Evolutionary conservation across 352 stramenopile species (phyloP).

Genomic region (Phytophthora uliginosa): DNA sequence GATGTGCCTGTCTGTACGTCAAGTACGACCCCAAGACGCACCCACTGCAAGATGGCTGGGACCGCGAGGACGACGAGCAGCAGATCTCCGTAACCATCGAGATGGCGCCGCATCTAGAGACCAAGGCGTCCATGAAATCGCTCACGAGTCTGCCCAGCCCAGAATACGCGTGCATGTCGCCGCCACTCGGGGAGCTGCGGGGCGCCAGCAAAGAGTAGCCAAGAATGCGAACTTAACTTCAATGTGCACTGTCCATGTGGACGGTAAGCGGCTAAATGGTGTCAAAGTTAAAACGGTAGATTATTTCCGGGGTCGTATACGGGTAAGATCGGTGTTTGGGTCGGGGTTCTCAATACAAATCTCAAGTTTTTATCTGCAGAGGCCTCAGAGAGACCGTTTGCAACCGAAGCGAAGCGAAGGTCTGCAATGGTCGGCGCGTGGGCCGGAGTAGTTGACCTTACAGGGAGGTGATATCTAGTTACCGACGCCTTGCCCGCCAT

Average conservation of each 20-base stretch:
- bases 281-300: too few relatives aligned
- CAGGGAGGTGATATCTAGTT: too few relatives aligned
- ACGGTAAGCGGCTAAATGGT: neutral
- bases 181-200: conserved; percentile 17
- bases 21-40: conserved; percentile 41
- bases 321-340: too few relatives aligned
- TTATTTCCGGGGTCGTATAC: too few relatives aligned
- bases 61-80: conserved; percentile 7
- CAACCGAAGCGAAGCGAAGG: too few relatives aligned
- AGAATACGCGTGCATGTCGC: conserved; percentile 28
- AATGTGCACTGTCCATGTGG: conserved; percentile 12
- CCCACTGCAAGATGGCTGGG: conserved; percentile 24
- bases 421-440: too few relatives aligned
- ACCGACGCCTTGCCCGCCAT: too few relatives aligned
- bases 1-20: conserved; percentile 39
- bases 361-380: too few relatives aligned
- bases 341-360: too few relatives aligned
- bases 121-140: conserved; percentile 28
- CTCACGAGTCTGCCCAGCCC: conserved; percentile 30
- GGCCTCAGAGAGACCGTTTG: too few relatives aligned
- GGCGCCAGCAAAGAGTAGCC: neutral
- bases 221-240: conserved; percentile 23
- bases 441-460: too few relatives aligned
- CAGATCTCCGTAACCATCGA: conserved; percentile 28
- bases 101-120: conserved; percentile 13